phyloP scores from a whole-genome alignment of 2,329 filamentous ascomycete species.

The Aphanoascus verrucosus region DNA sequence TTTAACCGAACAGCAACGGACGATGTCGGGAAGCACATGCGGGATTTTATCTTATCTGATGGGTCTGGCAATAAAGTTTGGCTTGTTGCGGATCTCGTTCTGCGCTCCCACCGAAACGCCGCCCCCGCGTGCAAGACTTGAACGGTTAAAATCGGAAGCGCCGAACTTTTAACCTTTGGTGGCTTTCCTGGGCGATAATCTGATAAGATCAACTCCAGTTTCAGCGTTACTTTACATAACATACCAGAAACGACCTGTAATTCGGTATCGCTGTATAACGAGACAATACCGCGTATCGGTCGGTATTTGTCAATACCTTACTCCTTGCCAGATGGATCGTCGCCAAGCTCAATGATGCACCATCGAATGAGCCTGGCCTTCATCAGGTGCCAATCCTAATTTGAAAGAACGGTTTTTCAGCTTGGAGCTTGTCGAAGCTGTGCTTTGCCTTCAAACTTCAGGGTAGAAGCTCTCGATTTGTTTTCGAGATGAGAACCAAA shows the following conservation, averaged over 20 bases:
- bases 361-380: not conserved
- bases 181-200: slow-evolving; percentile 7
- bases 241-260: not conserved
- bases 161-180: not conserved
- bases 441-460: no score
- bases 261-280: not conserved
- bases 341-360: not conserved
- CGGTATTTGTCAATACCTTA: not conserved
- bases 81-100: not conserved
- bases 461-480: not conserved
- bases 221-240: not conserved
- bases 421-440: not conserved
- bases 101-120: no score
- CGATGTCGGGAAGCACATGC: not conserved
- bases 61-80: not conserved
- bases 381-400: no score
- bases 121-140: not conserved
- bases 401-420: not conserved
- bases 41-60: slow-evolving; percentile 6
- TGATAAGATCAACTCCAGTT: slow-evolving; percentile 4
- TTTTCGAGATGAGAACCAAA: not conserved
- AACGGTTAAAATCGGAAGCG: slow-evolving; percentile 1
- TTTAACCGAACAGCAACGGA: not conserved
- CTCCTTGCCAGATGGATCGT: not conserved
- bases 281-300: not conserved